Conservation (phyloP, 192 early-diverging fungal species). For the Umbelopsis isabellina region DNA sequence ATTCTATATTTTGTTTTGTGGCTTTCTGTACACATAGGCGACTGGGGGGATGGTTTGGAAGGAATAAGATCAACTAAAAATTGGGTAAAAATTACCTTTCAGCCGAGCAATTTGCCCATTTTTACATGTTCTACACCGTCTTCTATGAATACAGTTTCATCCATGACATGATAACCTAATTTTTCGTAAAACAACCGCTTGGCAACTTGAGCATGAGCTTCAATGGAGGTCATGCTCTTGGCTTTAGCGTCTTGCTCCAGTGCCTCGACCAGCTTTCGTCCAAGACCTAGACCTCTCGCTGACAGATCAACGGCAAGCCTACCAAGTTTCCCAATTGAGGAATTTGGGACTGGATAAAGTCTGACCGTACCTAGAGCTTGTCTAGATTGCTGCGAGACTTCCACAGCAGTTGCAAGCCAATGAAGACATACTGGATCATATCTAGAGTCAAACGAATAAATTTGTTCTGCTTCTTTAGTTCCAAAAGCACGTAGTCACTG, state of each 20-base stretch:
- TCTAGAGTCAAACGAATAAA: not conserved
- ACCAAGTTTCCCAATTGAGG: conserved; percentile 29
- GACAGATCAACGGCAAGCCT: conserved; percentile 31
- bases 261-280: conserved; percentile 24
- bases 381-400: not conserved
- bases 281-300: conserved; percentile 31
- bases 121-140: conserved; percentile 38
- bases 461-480: too few species aligned
- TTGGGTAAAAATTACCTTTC: not conserved
- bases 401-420: conserved; percentile 9
- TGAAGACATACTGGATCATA: conserved; percentile 19
- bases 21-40: too few species aligned
- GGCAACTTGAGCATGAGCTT: conserved; percentile 30
- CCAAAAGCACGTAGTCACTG: too few species aligned
- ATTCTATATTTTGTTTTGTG: too few species aligned
- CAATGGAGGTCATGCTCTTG: not conserved
- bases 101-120: conserved; percentile 28
- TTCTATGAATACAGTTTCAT: conserved; percentile 36
- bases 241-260: conserved; percentile 17
- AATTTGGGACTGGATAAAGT: conserved; percentile 20
- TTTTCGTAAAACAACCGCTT: conserved; percentile 36
- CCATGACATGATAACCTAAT: conserved; percentile 26
- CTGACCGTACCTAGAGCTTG: conserved; percentile 36
- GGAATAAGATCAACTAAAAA: too few species aligned
- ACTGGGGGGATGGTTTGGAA: too few species aligned